phyloP scores from a whole-genome alignment of 257 asterid genomes.

The Solanum ossicruentum region DNA sequence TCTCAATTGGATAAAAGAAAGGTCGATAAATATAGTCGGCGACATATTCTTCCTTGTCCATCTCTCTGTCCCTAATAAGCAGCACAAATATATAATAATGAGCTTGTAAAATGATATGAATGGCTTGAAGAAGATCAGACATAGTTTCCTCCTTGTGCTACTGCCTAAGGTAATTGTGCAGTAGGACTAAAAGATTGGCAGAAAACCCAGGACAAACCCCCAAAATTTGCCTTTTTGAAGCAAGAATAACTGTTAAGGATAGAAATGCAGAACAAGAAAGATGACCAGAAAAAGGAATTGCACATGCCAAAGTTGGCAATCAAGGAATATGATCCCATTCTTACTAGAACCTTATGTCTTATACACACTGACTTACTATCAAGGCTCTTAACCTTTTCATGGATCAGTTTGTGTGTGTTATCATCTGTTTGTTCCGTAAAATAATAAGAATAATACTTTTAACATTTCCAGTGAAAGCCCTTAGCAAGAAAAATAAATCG shows the following conservation, averaged over 20 bases:
- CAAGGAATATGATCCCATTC: not conserved
- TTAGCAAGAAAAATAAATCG: not conserved
- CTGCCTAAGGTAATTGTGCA: not conserved
- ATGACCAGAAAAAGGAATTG: not conserved
- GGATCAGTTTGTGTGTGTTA: not conserved
- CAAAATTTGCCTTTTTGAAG: not conserved
- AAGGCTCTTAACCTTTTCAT: not conserved
- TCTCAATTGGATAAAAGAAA: not conserved
- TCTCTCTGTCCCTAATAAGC: not conserved
- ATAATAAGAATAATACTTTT: not conserved
- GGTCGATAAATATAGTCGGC: not conserved
- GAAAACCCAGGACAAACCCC: not conserved
- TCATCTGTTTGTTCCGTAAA: not conserved
- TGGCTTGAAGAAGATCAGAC: not conserved
- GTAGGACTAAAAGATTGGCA: not conserved
- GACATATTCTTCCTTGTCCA: not conserved
- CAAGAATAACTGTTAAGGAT: not conserved
- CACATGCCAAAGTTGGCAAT: not conserved
- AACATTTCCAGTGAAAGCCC: not conserved
- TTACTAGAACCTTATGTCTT: not conserved
- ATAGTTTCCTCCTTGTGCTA: not conserved
- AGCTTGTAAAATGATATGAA: not conserved
- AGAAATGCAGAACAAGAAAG: not conserved
- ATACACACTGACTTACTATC: not conserved
- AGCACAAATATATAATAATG: not conserved